Evolutionary conservation across 2,329 filamentous ascomycete genomes (phyloP), one percentile per base, ranked within the genome.

Genomic region (Hymenoscyphus repandus): DNA sequence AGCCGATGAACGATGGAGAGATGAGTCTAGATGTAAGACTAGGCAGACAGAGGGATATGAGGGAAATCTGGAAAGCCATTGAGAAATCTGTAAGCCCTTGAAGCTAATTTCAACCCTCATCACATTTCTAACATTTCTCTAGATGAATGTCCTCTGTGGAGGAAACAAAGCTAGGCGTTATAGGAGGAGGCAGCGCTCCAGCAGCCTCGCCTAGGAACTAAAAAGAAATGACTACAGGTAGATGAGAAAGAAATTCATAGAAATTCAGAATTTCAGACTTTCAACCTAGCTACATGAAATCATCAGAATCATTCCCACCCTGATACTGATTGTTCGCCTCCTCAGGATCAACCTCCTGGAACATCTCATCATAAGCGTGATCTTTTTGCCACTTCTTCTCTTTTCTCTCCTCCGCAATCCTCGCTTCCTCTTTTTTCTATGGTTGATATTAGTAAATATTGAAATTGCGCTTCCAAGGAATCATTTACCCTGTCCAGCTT

Each of bases 291-390:
- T 78, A 92, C 90, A 96, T 95, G 65, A 99, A 99, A 65, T 99
- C 92, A 52, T 96, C 91, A 64, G 89, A 79, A 73, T 88, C 91
- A 66, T 88, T 75, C 53, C 83, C 80, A 56, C 79, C 77, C 12
- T 90, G 80, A 64, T 96, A 83, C 70, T 96, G 88, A 69, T 99
- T 99, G 72, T 85, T 96, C 49, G 83, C 82, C 18, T 69, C 72
- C 39, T 82, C 82, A 73, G 95, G 77, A 62, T 87, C 86, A 51
- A 96, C 88, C 48, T 95, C 90, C 4, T 80, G 82, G 69, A 96
- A 90, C 48, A 96, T 70, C 42, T 96, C 90, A 66, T 97, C 93
- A 69, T 99, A 99, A 1, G 91, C 92, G 71, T 99, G 92, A n/a
- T 96, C 90, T 71, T 93, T 93, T 70, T 95, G 89, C 78, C 84